These are phyloP conservation scores for Alnus glutinosa DNA, from an alignment of 306 rosid species.

Conservation along the genomic window DNA sequence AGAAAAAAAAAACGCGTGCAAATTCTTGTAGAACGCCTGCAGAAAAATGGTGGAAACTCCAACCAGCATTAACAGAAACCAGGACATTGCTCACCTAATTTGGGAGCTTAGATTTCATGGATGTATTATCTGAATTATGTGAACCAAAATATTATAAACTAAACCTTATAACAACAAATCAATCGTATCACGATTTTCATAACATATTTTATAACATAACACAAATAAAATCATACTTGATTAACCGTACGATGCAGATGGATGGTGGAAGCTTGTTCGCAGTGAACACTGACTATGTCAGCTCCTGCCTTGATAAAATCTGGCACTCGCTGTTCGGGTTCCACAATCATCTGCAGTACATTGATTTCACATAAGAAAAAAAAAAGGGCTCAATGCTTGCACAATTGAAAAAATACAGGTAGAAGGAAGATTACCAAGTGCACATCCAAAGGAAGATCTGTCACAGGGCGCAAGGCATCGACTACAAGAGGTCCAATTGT, in stretches of 20 bases:
- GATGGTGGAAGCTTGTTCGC: slow-evolving; percentile 92
- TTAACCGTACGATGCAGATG: slow-evolving; percentile 93
- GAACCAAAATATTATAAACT: slow-evolving; percentile 6
- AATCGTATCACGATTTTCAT: neutral
- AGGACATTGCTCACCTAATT: neutral
- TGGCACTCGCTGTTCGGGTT: slow-evolving; percentile 94
- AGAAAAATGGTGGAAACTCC: neutral
- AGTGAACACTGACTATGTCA: slow-evolving; percentile 93
- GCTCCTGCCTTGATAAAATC: slow-evolving; percentile 99
- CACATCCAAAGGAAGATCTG: slow-evolving; percentile 98
- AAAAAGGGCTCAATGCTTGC: neutral
- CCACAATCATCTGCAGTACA: slow-evolving; percentile 85
- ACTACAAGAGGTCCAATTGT: slow-evolving; percentile 98
- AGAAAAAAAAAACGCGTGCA: neutral
- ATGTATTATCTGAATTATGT: neutral
- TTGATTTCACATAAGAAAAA: slow-evolving; percentile 19
- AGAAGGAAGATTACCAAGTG: slow-evolving; percentile 71
- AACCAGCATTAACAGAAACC: neutral
- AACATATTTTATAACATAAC: neutral
- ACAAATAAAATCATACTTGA: slow-evolving; percentile 54
- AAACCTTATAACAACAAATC: neutral
- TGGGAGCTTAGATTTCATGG: neutral
- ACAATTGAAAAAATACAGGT: slow-evolving; percentile 12
- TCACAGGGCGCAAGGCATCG: slow-evolving; percentile 96
- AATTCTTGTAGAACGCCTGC: neutral